phyloP scores from a whole-genome alignment of 2,329 filamentous ascomycete species.

The Pseudogymnoascus sp. region DNA sequence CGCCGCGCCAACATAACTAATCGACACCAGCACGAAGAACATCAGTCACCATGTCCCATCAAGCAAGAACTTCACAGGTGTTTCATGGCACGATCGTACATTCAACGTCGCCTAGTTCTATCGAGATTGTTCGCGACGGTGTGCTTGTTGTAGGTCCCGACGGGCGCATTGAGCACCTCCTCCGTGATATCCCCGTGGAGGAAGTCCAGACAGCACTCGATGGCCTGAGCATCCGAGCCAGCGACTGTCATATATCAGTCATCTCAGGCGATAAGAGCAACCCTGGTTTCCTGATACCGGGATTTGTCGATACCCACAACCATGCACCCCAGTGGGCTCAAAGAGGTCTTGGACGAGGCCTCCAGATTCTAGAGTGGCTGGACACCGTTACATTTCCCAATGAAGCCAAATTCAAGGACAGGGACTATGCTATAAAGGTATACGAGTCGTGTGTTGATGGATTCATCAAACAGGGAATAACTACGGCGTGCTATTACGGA shows the following conservation, averaged over 20 bases:
- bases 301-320: slow-evolving; percentile 54
- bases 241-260: neutral
- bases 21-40: neutral
- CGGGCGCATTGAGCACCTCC: neutral
- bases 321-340: slow-evolving; percentile 54
- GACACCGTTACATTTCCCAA: slow-evolving; percentile 54
- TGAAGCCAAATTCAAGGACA: slow-evolving; percentile 58
- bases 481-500: slow-evolving; percentile 82
- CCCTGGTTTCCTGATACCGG: neutral
- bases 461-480: slow-evolving; percentile 80
- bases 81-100: slow-evolving; percentile 3
- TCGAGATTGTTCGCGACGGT: neutral
- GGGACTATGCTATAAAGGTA: slow-evolving; percentile 53
- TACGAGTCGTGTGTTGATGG: slow-evolving; percentile 70
- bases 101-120: neutral
- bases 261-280: neutral
- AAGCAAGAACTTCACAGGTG: neutral
- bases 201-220: neutral
- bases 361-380: slow-evolving; percentile 49
- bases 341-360: slow-evolving; percentile 23
- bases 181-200: neutral
- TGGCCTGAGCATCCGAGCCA: neutral
- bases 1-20: neutral
- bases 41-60: neutral
- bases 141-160: neutral